A percentile compares a stretch with the other conserved stretches of the same genome.
Conservation (phyloP, 2,329 filamentous ascomycete species). For the Dothidotthia symphoricarpi region DNA sequence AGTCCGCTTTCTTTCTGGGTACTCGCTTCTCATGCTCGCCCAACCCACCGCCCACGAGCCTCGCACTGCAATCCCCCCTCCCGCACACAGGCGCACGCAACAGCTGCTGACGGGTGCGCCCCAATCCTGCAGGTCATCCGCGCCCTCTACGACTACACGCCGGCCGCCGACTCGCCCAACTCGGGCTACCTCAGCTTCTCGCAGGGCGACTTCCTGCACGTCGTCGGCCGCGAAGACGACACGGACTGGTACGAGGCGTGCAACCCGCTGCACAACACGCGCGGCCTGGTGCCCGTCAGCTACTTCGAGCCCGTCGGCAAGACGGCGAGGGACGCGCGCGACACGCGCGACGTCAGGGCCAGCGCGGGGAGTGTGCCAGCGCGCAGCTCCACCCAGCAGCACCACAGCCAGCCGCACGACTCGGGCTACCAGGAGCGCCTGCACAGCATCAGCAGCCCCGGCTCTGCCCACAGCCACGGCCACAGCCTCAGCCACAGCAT, state of each 20-base stretch:
- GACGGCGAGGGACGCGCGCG: constrained; percentile 85
- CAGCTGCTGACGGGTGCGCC: constrained; percentile 2
- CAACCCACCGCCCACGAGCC: neutral
- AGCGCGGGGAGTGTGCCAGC: constrained; percentile 58
- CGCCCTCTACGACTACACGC: constrained; percentile 94
- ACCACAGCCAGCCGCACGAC: constrained; percentile 69
- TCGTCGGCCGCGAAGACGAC: constrained; percentile 93
- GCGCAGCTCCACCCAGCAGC: constrained; percentile 43
- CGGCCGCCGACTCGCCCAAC: constrained; percentile 62
- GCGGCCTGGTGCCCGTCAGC: constrained; percentile 87
- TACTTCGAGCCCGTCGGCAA: constrained; percentile 93
- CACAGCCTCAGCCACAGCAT: constrained; percentile 16
- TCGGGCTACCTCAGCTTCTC: constrained; percentile 75
- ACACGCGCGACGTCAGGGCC: no score
- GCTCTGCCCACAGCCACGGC: no score
- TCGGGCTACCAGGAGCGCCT: constrained; percentile 75
- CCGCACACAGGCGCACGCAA: no score
- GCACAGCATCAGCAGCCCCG: constrained; percentile 22
- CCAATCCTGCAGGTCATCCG: constrained; percentile 75
- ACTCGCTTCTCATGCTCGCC: neutral
- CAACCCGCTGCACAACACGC: constrained; percentile 85
- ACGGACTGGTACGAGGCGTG: constrained; percentile 97
- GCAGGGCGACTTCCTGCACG: constrained; percentile 96
- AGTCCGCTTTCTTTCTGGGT: no score
- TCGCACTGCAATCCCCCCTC: no score